These are phyloP conservation scores for Nemania sp. DNA, from an alignment of 2,329 filamentous ascomycete species.

Conservation along the genomic window DNA sequence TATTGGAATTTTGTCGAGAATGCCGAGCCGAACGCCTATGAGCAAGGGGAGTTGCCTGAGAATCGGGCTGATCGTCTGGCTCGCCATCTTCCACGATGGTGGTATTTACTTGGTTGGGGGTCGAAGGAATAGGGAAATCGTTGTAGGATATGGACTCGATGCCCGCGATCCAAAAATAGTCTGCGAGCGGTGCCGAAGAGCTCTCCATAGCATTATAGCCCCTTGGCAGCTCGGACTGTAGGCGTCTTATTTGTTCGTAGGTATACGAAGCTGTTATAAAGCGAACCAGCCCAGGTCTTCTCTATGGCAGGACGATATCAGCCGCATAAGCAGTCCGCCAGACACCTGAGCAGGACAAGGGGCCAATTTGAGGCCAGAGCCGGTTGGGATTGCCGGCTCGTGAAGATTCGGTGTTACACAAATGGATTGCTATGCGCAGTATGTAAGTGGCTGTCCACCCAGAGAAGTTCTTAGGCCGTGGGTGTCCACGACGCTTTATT, in stretches of 20 bases:
- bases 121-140: conserved; percentile 49
- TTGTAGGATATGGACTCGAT: conserved; percentile 69
- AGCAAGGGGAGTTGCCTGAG: conserved; percentile 35
- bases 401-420: conserved; percentile 13
- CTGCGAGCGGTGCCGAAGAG: conserved; percentile 67
- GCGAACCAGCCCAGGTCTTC: too few relatives aligned
- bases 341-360: too few relatives aligned
- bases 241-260: too few relatives aligned
- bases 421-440: conserved; percentile 3
- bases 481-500: conserved; percentile 24
- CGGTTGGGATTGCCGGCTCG: too few relatives aligned
- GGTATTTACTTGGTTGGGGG: conserved; percentile 52
- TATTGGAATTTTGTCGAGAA: conserved; percentile 63
- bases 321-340: too few relatives aligned
- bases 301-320: too few relatives aligned
- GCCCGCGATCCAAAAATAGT: conserved; percentile 77
- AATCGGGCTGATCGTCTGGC: conserved; percentile 47
- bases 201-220: conserved; percentile 56
- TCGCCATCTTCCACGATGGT: conserved; percentile 68
- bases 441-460: conserved; percentile 14
- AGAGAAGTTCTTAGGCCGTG: neutral
- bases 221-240: conserved; percentile 28
- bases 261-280: too few relatives aligned
- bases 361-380: too few relatives aligned
- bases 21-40: conserved; percentile 54